These are phyloP conservation scores for Sonneratia alba DNA, from an alignment of 345 rosid species.

Conservation along the genomic window DNA sequence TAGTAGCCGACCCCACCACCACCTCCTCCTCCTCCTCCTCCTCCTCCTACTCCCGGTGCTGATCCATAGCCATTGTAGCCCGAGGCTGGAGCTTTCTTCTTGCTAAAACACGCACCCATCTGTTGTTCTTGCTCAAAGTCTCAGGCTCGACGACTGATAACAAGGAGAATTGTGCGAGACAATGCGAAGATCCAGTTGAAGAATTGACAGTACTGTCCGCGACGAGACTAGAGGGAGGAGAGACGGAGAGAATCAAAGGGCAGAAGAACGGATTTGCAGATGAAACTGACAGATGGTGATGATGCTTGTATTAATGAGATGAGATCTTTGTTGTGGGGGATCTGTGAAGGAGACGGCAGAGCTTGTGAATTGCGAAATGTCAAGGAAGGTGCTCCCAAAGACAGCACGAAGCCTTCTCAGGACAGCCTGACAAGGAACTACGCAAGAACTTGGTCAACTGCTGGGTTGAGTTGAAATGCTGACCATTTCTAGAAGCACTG, in stretches of 20 bases:
- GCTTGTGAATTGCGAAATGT: not conserved
- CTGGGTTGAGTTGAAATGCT: conserved; percentile 7
- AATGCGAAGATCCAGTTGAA: not conserved
- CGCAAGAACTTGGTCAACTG: conserved; percentile 9
- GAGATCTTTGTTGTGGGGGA: not conserved
- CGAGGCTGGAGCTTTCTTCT: conserved; percentile 7
- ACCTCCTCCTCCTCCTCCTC: not conserved
- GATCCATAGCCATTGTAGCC: conserved; percentile 12
- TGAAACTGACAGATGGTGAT: not conserved
- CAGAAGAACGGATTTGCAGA: not conserved
- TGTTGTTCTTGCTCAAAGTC: not conserved
- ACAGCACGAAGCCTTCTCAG: not conserved
- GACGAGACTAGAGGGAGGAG: not conserved
- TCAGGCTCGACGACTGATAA: not conserved
- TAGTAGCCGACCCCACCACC: not conserved
- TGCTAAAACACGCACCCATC: conserved; percentile 13
- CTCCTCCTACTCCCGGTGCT: not conserved
- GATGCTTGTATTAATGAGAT: not conserved
- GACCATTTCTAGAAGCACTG: not conserved
- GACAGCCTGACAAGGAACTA: not conserved
- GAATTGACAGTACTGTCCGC: not conserved
- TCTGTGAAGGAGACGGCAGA: not conserved
- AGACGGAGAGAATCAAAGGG: not conserved
- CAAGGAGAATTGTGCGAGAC: not conserved
- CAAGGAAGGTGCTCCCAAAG: not conserved